These are phyloP conservation scores for Diaporthe velutina DNA, from an alignment of 2,329 filamentous ascomycete genomes.

Conservation along the genomic window DNA sequence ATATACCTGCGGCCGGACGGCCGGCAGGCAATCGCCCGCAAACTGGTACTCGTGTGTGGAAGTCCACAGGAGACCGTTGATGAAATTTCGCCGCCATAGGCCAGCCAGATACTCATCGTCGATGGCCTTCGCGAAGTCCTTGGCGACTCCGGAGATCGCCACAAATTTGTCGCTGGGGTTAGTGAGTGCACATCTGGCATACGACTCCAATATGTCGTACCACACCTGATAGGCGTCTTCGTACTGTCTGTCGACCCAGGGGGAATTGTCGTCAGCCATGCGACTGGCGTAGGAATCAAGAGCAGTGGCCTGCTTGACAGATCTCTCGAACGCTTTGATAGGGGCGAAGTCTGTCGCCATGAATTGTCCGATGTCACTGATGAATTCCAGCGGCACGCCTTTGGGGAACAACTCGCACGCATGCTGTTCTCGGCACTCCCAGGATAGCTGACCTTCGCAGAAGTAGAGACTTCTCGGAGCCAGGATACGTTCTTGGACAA, in stretches of 20 bases:
- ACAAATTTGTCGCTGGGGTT: slow-evolving; percentile 32
- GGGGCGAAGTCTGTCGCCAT: background rate
- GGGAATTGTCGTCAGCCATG: background rate
- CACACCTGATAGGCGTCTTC: slow-evolving; percentile 22
- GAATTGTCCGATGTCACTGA: background rate
- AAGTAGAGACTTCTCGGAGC: slow-evolving; percentile 32
- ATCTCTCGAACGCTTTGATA: slow-evolving; percentile 18
- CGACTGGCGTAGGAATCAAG: background rate
- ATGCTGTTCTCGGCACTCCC: slow-evolving; percentile 34
- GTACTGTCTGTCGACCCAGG: background rate
- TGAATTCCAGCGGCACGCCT: background rate
- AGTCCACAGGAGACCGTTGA: slow-evolving; percentile 32
- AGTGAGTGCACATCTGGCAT: slow-evolving; percentile 28
- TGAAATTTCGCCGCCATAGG: slow-evolving; percentile 24
- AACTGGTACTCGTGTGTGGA: accelerated
- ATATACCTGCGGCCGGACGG: background rate
- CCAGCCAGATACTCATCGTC: slow-evolving; percentile 37
- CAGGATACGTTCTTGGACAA: slow-evolving; percentile 36
- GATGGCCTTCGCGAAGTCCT: slow-evolving; percentile 4
- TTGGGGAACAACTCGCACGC: slow-evolving; percentile 34
- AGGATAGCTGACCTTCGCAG: slow-evolving; percentile 25
- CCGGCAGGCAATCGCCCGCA: background rate
- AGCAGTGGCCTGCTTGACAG: background rate
- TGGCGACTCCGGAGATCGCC: slow-evolving; percentile 34
- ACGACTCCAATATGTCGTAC: slow-evolving; percentile 23